phyloP scores from a whole-genome alignment of 1,139 yeast genomes.

The Hansenula sp. region DNA sequence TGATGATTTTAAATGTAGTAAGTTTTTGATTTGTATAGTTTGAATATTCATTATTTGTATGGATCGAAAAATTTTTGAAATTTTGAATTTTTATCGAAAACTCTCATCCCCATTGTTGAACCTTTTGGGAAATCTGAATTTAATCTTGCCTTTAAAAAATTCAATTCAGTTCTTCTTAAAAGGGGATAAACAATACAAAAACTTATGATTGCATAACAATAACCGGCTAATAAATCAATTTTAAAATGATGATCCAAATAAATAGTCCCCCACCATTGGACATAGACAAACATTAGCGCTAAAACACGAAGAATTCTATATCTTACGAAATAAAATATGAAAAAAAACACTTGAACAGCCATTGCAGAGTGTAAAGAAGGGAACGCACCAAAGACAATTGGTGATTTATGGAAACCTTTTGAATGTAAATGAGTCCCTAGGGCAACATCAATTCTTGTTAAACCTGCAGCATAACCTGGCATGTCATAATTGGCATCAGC shows the following conservation, averaged over 20 bases:
- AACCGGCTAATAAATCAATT: slow-evolving; percentile 53
- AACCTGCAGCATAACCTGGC: slow-evolving; percentile 70
- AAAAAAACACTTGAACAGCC: slow-evolving; percentile 50
- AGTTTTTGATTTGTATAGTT: background rate
- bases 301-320: slow-evolving; percentile 32
- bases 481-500: slow-evolving; percentile 51
- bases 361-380: slow-evolving; percentile 67
- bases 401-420: slow-evolving; percentile 61
- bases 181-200: slow-evolving; percentile 36
- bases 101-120: slow-evolving; percentile 58
- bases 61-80: slow-evolving; percentile 53
- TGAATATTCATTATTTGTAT: slow-evolving; percentile 13
- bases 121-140: slow-evolving; percentile 33
- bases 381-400: slow-evolving; percentile 69
- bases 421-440: slow-evolving; percentile 60
- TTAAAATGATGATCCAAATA: slow-evolving; percentile 72
- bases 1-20: too few relatives aligned
- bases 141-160: slow-evolving; percentile 27
- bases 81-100: slow-evolving; percentile 39
- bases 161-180: slow-evolving; percentile 25
- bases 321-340: slow-evolving; percentile 37
- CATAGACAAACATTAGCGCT: slow-evolving; percentile 36
- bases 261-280: slow-evolving; percentile 77
- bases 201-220: slow-evolving; percentile 43
- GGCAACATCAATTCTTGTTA: slow-evolving; percentile 58